Conservation (phyloP, 768 basidiomycete species). For the Wakefieldia striispora region DNA sequence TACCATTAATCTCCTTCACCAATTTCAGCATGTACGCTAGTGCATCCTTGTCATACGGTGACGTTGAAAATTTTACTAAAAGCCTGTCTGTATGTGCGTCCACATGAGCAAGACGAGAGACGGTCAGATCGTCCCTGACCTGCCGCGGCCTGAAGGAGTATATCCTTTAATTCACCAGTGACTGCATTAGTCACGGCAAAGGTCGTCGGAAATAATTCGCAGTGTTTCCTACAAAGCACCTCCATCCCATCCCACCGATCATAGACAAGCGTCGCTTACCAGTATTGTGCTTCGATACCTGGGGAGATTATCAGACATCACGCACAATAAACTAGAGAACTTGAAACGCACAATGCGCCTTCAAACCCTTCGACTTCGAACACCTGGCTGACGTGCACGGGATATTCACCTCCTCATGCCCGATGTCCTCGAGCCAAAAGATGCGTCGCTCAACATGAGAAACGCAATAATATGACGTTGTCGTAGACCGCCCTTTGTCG, state of each 20-base stretch:
- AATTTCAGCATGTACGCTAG: conserved; percentile 27
- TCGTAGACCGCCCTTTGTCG: not conserved
- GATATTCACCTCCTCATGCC: conserved; percentile 17
- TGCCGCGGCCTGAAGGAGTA: conserved; percentile 30
- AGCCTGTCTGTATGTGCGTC: conserved; percentile 21
- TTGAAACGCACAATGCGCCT: conserved; percentile 24
- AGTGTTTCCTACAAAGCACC: conserved; percentile 23
- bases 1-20: conserved; percentile 29
- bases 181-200: conserved; percentile 19
- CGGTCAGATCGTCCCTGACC: conserved; percentile 4
- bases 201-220: conserved; percentile 29
- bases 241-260: not conserved
- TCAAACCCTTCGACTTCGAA: conserved; percentile 1
- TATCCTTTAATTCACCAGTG: conserved; percentile 19
- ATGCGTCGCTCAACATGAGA: conserved; percentile 27
- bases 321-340: not conserved
- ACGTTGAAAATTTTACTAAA: conserved; percentile 32
- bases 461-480: conserved; percentile 26
- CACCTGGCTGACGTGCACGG: conserved; percentile 26
- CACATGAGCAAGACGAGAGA: not conserved
- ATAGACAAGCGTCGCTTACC: conserved; percentile 13
- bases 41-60: conserved; percentile 23
- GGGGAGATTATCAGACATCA: not conserved
- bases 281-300: conserved; percentile 31
- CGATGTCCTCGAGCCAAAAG: conserved; percentile 29